A percentile compares a stretch with the other conserved stretches of the same genome.
These are phyloP conservation scores for Hypoxylon sp. DNA, from an alignment of 2,329 filamentous ascomycete genomes.

Conservation along the genomic window DNA sequence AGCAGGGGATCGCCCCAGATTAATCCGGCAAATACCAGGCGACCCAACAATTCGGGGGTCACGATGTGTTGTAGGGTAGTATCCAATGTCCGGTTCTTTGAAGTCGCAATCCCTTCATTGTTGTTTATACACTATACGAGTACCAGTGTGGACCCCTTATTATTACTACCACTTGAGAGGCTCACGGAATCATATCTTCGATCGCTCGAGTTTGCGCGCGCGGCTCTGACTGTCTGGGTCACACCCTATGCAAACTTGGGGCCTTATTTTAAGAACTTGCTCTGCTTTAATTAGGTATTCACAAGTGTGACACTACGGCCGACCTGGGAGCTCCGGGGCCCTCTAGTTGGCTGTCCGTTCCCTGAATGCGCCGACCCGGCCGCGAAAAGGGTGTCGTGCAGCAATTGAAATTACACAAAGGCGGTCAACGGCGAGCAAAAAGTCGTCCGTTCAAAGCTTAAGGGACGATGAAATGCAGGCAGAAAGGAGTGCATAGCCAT, in stretches of 20 bases:
- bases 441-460: conserved; percentile 11
- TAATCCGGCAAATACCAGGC: conserved; percentile 39
- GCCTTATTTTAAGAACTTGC: not conserved
- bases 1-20: conserved; percentile 35
- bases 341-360: conserved; percentile 20
- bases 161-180: conserved; percentile 15
- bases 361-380: conserved; percentile 36
- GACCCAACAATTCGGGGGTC: conserved; percentile 40
- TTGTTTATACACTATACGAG: conserved; percentile 10
- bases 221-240: conserved; percentile 6
- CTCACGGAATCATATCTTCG: conserved; percentile 8
- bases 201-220: conserved; percentile 33
- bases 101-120: conserved; percentile 34
- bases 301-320: conserved; percentile 26
- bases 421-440: conserved; percentile 46
- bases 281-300: conserved; percentile 22
- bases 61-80: conserved; percentile 32
- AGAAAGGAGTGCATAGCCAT: conserved; percentile 58
- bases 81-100: conserved; percentile 34
- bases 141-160: conserved; percentile 23
- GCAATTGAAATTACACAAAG: conserved; percentile 49
- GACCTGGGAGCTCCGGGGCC: conserved; percentile 16
- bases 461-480: conserved; percentile 53
- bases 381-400: conserved; percentile 39
- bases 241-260: conserved; percentile 29